Conservation (phyloP, 2,329 filamentous ascomycete genomes). For the Laburnicola sp. region DNA sequence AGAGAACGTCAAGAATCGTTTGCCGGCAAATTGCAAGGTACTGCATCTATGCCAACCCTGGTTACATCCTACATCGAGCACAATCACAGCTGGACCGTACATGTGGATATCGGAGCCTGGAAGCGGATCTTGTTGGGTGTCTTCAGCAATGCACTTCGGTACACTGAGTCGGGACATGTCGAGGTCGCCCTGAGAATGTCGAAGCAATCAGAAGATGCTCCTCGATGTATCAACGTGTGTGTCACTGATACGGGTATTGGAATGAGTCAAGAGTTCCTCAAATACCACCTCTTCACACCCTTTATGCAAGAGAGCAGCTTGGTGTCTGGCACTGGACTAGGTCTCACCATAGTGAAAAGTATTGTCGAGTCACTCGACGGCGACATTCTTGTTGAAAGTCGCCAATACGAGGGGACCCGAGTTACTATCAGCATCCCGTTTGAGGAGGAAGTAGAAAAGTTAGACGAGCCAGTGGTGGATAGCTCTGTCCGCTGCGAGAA, state of each 20-base stretch:
- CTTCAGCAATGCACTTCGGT: slow-evolving; percentile 30
- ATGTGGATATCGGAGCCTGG: not conserved
- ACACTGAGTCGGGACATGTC: slow-evolving; percentile 21
- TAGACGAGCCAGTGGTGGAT: too few relatives aligned
- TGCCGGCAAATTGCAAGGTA: too few relatives aligned
- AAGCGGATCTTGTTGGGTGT: not conserved
- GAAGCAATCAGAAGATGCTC: too few relatives aligned
- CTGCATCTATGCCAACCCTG: not conserved
- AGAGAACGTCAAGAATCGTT: too few relatives aligned
- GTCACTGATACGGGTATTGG: slow-evolving; percentile 29
- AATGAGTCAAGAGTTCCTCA: slow-evolving; percentile 27
- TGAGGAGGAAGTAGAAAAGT: too few relatives aligned
- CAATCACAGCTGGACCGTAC: not conserved
- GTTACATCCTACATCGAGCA: not conserved
- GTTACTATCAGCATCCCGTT: slow-evolving; percentile 25
- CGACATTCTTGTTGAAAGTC: slow-evolving; percentile 33
- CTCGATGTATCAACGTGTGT: not conserved
- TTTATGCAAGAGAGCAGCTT: slow-evolving; percentile 28
- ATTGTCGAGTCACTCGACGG: slow-evolving; percentile 35
- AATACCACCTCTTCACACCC: slow-evolving; percentile 23
- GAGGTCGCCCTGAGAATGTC: slow-evolving; percentile 13
- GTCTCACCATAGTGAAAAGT: slow-evolving; percentile 34
- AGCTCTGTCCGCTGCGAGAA: too few relatives aligned
- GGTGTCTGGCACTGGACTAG: slow-evolving; percentile 29
- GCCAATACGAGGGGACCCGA: slow-evolving; percentile 21